A percentile compares a stretch with the other conserved stretches of the same genome.
Evolutionary conservation across 129 eudicot genomes (phyloP).

Genomic region (Flaveria brownii): DNA sequence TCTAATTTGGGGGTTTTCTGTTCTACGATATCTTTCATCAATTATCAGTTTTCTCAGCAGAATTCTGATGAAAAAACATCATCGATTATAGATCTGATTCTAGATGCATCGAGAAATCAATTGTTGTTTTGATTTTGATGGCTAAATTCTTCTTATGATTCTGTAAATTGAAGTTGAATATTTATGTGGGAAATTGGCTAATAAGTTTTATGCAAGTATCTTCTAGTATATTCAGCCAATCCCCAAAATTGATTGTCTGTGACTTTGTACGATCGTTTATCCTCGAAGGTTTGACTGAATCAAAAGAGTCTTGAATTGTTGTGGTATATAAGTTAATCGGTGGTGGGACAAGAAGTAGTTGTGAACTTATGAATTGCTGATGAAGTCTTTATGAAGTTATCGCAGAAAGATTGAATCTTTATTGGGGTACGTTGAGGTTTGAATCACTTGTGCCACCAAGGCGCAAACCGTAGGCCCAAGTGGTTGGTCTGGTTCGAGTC

Average conservation of each 20-base stretch:
- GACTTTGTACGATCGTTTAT: neutral
- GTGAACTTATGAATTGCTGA: constrained; percentile 28
- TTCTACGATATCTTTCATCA: constrained; percentile 2
- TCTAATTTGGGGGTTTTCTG: neutral
- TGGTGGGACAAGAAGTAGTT: constrained; percentile 40
- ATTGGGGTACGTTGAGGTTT: constrained; percentile 17
- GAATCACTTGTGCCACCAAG: constrained; percentile 10
- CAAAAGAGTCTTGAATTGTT: constrained; percentile 1
- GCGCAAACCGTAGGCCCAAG: neutral
- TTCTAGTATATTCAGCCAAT: neutral
- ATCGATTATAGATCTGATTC: constrained; percentile 19
- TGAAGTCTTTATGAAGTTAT: constrained; percentile 31
- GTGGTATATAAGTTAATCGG: constrained; percentile 5
- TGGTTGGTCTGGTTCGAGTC: neutral
- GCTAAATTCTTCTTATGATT: constrained; percentile 14
- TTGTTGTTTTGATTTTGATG: neutral
- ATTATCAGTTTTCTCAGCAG: neutral
- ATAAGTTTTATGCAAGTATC: neutral
- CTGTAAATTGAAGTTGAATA: neutral
- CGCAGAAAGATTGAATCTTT: constrained; percentile 29
- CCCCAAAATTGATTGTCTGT: constrained; percentile 12
- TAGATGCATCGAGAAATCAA: constrained; percentile 21
- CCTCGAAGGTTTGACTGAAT: constrained; percentile 4
- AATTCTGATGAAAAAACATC: constrained; percentile 8
- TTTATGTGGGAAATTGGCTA: neutral